phyloP scores from a whole-genome alignment of 306 rosid genomes.

The Cicer arietinum region DNA sequence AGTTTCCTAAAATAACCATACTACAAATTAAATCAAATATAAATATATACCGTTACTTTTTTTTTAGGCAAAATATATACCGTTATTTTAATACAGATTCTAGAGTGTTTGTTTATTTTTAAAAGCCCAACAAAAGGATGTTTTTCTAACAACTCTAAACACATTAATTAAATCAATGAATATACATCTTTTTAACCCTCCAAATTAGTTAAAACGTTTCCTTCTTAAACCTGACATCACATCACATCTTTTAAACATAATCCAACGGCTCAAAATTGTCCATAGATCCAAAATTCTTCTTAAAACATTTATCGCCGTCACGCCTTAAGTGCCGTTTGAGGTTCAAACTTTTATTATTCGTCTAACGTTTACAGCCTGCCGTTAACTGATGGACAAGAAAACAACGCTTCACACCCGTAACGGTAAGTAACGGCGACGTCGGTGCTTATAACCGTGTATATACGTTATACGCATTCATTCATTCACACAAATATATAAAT shows the following conservation, averaged over 20 bases:
- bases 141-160: conserved; percentile 6
- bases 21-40: background rate
- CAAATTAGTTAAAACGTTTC: conserved; percentile 45
- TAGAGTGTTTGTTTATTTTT: background rate
- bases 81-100: background rate
- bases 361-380: conserved; percentile 50
- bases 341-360: conserved; percentile 62
- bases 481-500: conserved; percentile 11
- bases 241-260: conserved; percentile 21
- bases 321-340: conserved; percentile 77
- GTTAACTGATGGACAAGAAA: conserved; percentile 51
- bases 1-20: background rate
- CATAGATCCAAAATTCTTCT: conserved; percentile 21
- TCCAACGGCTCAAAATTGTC: conserved; percentile 57
- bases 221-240: conserved; percentile 37
- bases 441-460: conserved; percentile 53
- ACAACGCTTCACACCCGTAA: conserved; percentile 39
- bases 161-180: conserved; percentile 25
- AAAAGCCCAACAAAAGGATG: too few relatives aligned
- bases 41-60: background rate
- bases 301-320: conserved; percentile 49
- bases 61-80: too few relatives aligned
- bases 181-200: conserved; percentile 27
- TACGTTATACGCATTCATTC: conserved; percentile 48
- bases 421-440: conserved; percentile 87